These are phyloP conservation scores for Rhodotorula sp. DNA, from an alignment of 1,284 basidiomycete species.

Conservation along the genomic window DNA sequence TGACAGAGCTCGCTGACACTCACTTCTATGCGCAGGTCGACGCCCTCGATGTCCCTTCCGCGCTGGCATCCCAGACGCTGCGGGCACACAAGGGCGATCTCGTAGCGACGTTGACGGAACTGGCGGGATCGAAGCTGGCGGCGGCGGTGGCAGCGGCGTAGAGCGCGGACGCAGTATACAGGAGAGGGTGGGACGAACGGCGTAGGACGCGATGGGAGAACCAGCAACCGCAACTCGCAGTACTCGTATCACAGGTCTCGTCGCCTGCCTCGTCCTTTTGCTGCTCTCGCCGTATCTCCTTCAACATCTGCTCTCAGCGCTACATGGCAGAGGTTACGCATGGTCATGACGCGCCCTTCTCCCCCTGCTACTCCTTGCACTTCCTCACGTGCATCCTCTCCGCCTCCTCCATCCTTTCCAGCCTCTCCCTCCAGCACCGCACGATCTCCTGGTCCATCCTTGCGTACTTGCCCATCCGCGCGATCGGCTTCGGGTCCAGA, in stretches of 20 bases:
- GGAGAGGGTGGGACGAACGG: background rate
- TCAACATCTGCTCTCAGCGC: no score
- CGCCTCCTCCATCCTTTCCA: slow-evolving; percentile 1
- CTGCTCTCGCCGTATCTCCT: no score
- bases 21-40: background rate
- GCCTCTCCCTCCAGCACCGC: slow-evolving; percentile 33
- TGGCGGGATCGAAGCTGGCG: background rate
- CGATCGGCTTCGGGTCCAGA: slow-evolving; percentile 76
- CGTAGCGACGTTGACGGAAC: slow-evolving; percentile 1
- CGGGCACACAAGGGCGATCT: slow-evolving; percentile 12
- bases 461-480: slow-evolving; percentile 69
- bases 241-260: background rate
- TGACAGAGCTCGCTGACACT: background rate
- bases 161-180: background rate
- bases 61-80: slow-evolving; percentile 1
- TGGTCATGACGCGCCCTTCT: no score
- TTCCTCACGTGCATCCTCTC: background rate
- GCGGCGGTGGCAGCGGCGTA: background rate
- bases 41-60: slow-evolving; percentile 4
- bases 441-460: slow-evolving; percentile 72
- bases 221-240: background rate
- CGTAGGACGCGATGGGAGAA: no score
- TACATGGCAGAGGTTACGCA: no score
- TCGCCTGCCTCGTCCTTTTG: no score
- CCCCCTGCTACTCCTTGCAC: background rate